Conservation (phyloP, 2,329 filamentous ascomycete species). For the Byssoonygena ceratinophila region DNA sequence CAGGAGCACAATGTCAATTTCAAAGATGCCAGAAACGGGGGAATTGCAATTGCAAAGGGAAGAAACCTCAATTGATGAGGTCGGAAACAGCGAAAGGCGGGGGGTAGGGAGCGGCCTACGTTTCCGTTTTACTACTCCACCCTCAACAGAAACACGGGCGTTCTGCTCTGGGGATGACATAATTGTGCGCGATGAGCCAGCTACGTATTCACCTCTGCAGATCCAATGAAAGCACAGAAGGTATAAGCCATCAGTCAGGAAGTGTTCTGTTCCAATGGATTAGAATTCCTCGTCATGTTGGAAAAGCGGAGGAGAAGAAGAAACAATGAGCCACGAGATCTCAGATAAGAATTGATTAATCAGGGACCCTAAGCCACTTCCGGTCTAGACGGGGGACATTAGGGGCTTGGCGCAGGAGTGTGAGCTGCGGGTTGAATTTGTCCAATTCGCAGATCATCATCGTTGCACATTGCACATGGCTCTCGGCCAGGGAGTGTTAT, state of each 20-base stretch:
- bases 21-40: background rate
- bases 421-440: background rate
- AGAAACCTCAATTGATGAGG: background rate
- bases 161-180: conserved; percentile 16
- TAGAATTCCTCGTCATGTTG: background rate
- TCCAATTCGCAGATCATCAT: background rate
- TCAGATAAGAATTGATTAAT: conserved; percentile 3
- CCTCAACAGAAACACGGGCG: conserved; percentile 12
- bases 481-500: background rate
- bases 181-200: conserved; percentile 4
- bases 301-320: conserved; percentile 3
- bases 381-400: background rate
- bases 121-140: conserved; percentile 16
- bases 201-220: conserved; percentile 8
- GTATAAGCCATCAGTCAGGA: conserved; percentile 4
- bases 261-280: background rate
- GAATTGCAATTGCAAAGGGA: background rate
- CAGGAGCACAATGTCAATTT: background rate
- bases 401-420: conserved; percentile 5
- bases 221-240: background rate
- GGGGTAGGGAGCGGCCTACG: conserved; percentile 9
- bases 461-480: conserved; percentile 4
- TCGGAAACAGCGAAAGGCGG: background rate
- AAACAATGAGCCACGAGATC: conserved; percentile 7
- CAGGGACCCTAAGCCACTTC: conserved; percentile 6